Evolutionary conservation across 1,139 yeast species (phyloP), one percentile per base, ranked within the genome.

Genomic region (Lizanozyma gosingica): DNA sequence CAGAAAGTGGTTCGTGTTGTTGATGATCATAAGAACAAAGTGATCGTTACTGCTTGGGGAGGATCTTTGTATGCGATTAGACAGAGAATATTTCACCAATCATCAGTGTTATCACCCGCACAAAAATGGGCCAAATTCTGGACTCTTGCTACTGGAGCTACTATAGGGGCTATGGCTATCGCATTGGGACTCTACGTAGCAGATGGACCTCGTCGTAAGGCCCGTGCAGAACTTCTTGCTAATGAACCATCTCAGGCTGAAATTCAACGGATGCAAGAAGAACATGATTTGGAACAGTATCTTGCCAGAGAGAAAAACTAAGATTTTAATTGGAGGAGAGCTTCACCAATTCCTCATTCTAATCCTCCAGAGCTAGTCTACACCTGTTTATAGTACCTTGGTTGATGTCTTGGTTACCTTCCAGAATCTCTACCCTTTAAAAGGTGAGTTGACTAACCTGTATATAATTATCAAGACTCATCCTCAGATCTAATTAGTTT

Each of bases 21-120:
- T 68, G 41, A 61, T 40, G 60, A 62, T 17, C 51, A 70, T 51
- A 66, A 67, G 47, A 68, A 67, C 52, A 62, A 63, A 41, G 56
- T 67, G 40, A 57, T 69, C 36, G 49, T 66, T 18, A 52, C 59
- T 27, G 54, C 71, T 1, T 68, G 73, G 73, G 71, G 63, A 11
- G 73, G 59, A 14, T 65, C 71, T 14, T 54, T 68, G 47, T 67
- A 63, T 47, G 73, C 6, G 6, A 6, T 22, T 11, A 22, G 11
- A 22, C 9, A 6, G 6, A 22, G 11, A 11, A 22, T 22, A 6
- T 22, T 22, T 22, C 6, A 11, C 11, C 6, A 22, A 11, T 22
- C 29, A 6, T 22, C 29, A 11, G 9, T 6, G 9, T 6, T 22
- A 6, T 11, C 29, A 6, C 29, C 6, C 6, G 9, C 29, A 6